Evolutionary conservation across 176 grass and related monocot species (phyloP).

Genomic region (Rhynchospora breviuscula): DNA sequence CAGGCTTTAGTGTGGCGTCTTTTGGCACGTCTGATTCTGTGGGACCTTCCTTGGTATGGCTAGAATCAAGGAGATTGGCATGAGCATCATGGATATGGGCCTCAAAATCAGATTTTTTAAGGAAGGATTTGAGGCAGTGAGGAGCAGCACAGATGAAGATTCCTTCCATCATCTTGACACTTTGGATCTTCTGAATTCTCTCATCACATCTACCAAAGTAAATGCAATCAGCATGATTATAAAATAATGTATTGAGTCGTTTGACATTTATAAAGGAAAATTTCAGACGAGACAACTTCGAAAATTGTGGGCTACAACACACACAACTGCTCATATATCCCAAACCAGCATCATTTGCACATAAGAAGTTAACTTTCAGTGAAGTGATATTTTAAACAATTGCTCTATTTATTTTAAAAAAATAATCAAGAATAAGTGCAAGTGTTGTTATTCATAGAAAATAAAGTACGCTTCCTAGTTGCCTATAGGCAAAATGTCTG

Average conservation of each 20-base stretch:
- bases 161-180: slow-evolving; percentile 94
- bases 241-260: not conserved
- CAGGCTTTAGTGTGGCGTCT: slow-evolving; percentile 45
- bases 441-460: not conserved
- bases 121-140: slow-evolving; percentile 91
- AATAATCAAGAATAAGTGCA: not conserved
- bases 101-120: slow-evolving; percentile 70
- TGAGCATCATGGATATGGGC: slow-evolving; percentile 63
- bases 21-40: slow-evolving; percentile 61
- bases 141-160: slow-evolving; percentile 94
- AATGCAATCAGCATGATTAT: not conserved
- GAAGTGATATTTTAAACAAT: not conserved
- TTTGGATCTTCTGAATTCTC: slow-evolving; percentile 97
- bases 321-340: not conserved
- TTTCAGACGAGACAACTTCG: not conserved
- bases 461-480: not conserved
- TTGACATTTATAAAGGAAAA: not conserved
- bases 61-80: slow-evolving; percentile 53
- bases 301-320: not conserved
- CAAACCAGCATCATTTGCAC: not conserved
- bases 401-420: not conserved
- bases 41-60: slow-evolving; percentile 41
- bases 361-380: not conserved
- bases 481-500: not conserved
- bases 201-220: slow-evolving; percentile 70